A percentile compares a stretch with the other conserved stretches of the same genome.
These are phyloP conservation scores for Aspergillus brasiliensis DNA, from an alignment of 2,329 filamentous ascomycete species.

Conservation along the genomic window DNA sequence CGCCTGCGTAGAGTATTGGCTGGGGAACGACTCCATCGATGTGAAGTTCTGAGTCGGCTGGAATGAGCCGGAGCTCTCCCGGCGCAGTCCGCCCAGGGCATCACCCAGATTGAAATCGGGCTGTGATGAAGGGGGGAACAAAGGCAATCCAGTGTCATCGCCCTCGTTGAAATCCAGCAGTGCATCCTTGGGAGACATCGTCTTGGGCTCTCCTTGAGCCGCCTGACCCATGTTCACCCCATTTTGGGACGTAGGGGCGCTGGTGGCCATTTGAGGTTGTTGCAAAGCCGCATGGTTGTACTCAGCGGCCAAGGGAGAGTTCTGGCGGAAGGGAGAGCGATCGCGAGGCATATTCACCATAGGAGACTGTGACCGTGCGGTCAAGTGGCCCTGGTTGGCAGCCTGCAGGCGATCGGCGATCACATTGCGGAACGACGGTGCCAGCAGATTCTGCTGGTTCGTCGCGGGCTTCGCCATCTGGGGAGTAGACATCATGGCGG, in stretches of 20 bases:
- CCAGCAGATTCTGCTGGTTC: slow-evolving; percentile 38
- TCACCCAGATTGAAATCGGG: slow-evolving; percentile 54
- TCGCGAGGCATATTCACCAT: slow-evolving; percentile 59
- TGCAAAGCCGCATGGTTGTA: slow-evolving; percentile 39
- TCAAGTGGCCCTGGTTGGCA: slow-evolving; percentile 73
- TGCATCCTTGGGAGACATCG: slow-evolving; percentile 93
- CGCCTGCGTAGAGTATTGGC: slow-evolving; percentile 44
- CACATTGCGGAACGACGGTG: slow-evolving; percentile 61
- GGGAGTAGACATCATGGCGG: slow-evolving; percentile 41
- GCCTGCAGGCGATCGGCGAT: slow-evolving; percentile 77
- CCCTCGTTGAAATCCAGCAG: slow-evolving; percentile 79
- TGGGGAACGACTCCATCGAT: slow-evolving; percentile 46
- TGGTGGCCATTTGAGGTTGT: slow-evolving; percentile 46
- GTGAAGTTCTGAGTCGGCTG: slow-evolving; percentile 39
- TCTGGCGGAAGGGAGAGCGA: slow-evolving; percentile 78
- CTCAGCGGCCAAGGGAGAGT: slow-evolving; percentile 62
- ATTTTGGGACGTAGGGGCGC: slow-evolving; percentile 34
- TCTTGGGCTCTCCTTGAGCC: slow-evolving; percentile 62
- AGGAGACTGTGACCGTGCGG: slow-evolving; percentile 62
- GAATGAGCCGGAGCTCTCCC: slow-evolving; percentile 38
- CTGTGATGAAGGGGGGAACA: slow-evolving; percentile 64
- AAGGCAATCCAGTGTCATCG: slow-evolving; percentile 64
- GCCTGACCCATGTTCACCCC: slow-evolving; percentile 35
- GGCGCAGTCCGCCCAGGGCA: slow-evolving; percentile 36
- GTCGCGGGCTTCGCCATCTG: slow-evolving; percentile 38